Percentiles rank a stretch among this genome's conserved stretches.
These are phyloP conservation scores for Danielozyma ontarioensis DNA, from an alignment of 805 yeast species.

Conservation along the genomic window DNA sequence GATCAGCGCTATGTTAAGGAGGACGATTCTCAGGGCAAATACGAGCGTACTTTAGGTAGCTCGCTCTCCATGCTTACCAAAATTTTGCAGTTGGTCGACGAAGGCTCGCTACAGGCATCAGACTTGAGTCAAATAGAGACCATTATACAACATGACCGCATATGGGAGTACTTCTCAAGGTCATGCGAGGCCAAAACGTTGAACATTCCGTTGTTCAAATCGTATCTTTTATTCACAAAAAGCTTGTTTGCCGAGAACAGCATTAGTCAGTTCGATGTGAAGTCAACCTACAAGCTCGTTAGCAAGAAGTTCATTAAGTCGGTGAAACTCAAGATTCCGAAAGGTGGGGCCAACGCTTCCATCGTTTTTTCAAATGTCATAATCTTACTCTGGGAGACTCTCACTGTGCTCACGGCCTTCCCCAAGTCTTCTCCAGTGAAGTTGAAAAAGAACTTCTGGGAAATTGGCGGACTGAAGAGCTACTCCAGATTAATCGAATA, in stretches of 20 bases:
- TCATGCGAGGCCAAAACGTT: slow-evolving; percentile 18
- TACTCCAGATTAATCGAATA: slow-evolving; percentile 40
- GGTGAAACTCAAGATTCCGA: slow-evolving; percentile 28
- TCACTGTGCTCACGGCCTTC: slow-evolving; percentile 35
- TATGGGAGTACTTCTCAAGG: slow-evolving; percentile 30
- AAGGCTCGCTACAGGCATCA: slow-evolving; percentile 6
- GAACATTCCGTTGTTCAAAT: slow-evolving; percentile 27
- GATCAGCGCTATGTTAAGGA: slow-evolving; percentile 67
- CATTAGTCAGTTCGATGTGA: slow-evolving; percentile 14
- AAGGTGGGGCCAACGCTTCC: slow-evolving; percentile 12
- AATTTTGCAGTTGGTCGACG: slow-evolving; percentile 16
- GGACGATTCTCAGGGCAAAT: slow-evolving; percentile 64
- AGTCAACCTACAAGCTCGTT: slow-evolving; percentile 31
- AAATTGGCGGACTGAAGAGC: slow-evolving; percentile 37
- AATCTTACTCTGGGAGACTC: slow-evolving; percentile 44
- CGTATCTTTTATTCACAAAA: slow-evolving; percentile 18
- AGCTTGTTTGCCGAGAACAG: slow-evolving; percentile 13
- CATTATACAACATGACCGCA: slow-evolving; percentile 3
- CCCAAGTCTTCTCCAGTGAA: slow-evolving; percentile 9
- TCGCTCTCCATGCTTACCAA: slow-evolving; percentile 45
- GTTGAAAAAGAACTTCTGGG: slow-evolving; percentile 51
- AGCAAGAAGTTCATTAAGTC: slow-evolving; percentile 43
- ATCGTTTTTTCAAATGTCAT: slow-evolving; percentile 43
- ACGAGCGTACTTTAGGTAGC: slow-evolving; percentile 49
- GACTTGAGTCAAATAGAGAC: slow-evolving; percentile 6